Percentiles rank a stretch among this genome's conserved stretches.
These are phyloP conservation scores for Curvularia hawaiiensis DNA, from an alignment of 2,329 filamentous ascomycete genomes.

Conservation along the genomic window DNA sequence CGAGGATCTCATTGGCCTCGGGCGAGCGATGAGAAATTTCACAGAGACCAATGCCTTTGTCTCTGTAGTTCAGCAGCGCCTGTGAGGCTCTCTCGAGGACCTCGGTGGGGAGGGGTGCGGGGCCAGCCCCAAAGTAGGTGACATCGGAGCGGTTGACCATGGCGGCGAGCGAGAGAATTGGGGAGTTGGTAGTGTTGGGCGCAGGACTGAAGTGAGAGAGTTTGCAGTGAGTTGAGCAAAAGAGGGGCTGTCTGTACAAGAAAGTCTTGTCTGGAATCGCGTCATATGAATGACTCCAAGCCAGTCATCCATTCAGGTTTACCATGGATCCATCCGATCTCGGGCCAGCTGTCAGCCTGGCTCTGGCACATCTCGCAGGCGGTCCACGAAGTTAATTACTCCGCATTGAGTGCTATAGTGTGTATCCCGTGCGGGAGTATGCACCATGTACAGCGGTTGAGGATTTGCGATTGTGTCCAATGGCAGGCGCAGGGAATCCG, in stretches of 20 bases:
- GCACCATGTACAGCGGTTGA: conserved; percentile 32
- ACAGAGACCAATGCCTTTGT: conserved; percentile 81
- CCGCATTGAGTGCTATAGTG: conserved; percentile 5
- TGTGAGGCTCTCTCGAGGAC: conserved; percentile 78
- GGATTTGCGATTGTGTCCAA: conserved; percentile 29
- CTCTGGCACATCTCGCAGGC: conserved; percentile 1
- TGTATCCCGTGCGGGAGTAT: conserved; percentile 17
- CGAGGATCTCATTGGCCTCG: conserved; percentile 78
- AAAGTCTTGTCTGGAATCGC: conserved; percentile 26
- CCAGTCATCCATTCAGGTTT: conserved; percentile 8
- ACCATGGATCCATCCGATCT: conserved; percentile 26
- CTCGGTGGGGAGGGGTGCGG: conserved; percentile 80
- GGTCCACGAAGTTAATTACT: conserved; percentile 2
- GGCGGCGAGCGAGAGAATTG: conserved; percentile 13
- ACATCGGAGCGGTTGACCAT: conserved; percentile 79
- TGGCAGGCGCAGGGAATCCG: conserved; percentile 29
- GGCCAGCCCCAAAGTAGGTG: conserved; percentile 88
- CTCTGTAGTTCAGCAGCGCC: conserved; percentile 80
- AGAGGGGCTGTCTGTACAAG: conserved; percentile 13
- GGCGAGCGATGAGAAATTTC: conserved; percentile 90
- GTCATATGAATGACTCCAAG: conserved; percentile 40
- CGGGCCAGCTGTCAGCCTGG: conserved; percentile 21
- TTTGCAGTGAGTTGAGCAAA: conserved; percentile 8
- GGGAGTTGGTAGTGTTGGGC: conserved; percentile 3
- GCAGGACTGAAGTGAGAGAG: conserved; percentile 2